These are phyloP conservation scores for Claviceps citrina DNA, from an alignment of 2,329 filamentous ascomycete genomes.

Conservation along the genomic window DNA sequence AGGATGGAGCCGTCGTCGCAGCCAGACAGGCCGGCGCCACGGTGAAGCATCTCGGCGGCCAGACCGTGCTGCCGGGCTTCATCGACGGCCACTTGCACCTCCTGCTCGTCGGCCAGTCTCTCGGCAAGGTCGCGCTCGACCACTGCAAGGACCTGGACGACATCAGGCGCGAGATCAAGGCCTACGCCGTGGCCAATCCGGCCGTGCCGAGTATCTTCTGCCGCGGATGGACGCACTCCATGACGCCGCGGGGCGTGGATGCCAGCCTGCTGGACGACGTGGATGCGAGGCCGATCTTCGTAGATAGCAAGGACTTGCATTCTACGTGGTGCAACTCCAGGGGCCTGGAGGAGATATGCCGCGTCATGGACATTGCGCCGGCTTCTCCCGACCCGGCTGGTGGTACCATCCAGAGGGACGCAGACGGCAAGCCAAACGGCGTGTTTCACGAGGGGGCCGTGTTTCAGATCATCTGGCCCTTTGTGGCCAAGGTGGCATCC, in stretches of 20 bases:
- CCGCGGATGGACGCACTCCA: conserved; percentile 39
- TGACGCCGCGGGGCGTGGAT: conserved; percentile 30
- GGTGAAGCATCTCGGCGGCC: conserved; percentile 16
- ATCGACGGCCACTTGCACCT: conserved; percentile 44
- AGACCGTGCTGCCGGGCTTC: conserved; percentile 36
- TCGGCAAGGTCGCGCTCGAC: conserved; percentile 34
- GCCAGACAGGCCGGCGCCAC: conserved; percentile 13
- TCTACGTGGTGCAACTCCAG: conserved; percentile 40
- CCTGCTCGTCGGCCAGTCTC: conserved; percentile 35
- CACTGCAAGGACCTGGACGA: conserved; percentile 33
- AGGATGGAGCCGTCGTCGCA: conserved; percentile 10
- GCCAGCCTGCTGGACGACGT: conserved; percentile 32
- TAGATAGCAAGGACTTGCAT: conserved; percentile 42
- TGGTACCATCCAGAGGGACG: conserved; percentile 36
- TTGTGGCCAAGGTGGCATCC: conserved; percentile 30
- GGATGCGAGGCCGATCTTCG: conserved; percentile 38
- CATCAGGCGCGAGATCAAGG: conserved; percentile 30
- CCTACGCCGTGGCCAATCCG: conserved; percentile 31
- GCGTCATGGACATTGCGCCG: conserved; percentile 25
- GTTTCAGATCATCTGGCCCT: conserved; percentile 39
- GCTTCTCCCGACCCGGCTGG: conserved; percentile 31
- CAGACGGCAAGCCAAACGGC: conserved; percentile 30
- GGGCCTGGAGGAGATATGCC: conserved; percentile 28
- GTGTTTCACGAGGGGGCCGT: conserved; percentile 37
- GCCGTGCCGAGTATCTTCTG: conserved; percentile 34